Evolutionary conservation across 2,329 filamentous ascomycete species (phyloP).

Genomic region (Reticulascus tulasneorum): DNA sequence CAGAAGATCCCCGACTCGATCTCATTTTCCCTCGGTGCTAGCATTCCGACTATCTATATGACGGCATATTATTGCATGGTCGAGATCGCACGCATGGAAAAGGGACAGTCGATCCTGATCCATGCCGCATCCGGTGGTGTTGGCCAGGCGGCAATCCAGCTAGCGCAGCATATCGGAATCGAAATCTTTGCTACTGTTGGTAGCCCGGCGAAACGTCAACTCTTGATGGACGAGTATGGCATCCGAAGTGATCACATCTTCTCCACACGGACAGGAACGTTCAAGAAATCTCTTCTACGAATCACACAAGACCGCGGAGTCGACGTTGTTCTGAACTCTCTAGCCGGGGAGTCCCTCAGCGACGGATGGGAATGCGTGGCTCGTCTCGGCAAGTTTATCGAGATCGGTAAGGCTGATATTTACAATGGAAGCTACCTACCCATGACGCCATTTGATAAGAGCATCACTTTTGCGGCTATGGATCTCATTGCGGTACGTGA

Average conservation of each 20-base stretch:
- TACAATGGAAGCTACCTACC: constrained; percentile 37
- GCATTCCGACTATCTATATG: constrained; percentile 19
- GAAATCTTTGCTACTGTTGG: constrained; percentile 26
- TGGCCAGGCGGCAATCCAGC: constrained; percentile 30
- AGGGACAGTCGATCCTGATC: constrained; percentile 28
- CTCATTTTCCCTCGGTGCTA: constrained; percentile 31
- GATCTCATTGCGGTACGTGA: constrained; percentile 32
- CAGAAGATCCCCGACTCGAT: constrained; percentile 33
- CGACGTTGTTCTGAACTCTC: constrained; percentile 34
- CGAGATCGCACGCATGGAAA: constrained; percentile 20
- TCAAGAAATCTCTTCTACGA: constrained; percentile 22
- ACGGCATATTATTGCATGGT: constrained; percentile 23
- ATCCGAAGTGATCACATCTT: constrained; percentile 22
- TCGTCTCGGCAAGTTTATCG: constrained; percentile 40
- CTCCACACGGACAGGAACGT: constrained; percentile 20
- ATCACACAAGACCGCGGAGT: constrained; percentile 26
- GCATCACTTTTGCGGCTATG: constrained; percentile 41
- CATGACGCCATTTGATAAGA: constrained; percentile 41
- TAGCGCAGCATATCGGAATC: constrained; percentile 25
- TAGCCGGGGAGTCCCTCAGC: constrained; percentile 35
- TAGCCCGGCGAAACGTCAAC: constrained; percentile 21
- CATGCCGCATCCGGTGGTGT: constrained; percentile 31
- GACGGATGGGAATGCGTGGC: constrained; percentile 40
- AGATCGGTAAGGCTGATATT: constrained; percentile 37
- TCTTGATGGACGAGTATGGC: constrained; percentile 19